Evolutionary conservation across 2,329 filamentous ascomycete species (phyloP), one percentile per base, ranked within the genome.

Genomic region (Fusarium longipes): DNA sequence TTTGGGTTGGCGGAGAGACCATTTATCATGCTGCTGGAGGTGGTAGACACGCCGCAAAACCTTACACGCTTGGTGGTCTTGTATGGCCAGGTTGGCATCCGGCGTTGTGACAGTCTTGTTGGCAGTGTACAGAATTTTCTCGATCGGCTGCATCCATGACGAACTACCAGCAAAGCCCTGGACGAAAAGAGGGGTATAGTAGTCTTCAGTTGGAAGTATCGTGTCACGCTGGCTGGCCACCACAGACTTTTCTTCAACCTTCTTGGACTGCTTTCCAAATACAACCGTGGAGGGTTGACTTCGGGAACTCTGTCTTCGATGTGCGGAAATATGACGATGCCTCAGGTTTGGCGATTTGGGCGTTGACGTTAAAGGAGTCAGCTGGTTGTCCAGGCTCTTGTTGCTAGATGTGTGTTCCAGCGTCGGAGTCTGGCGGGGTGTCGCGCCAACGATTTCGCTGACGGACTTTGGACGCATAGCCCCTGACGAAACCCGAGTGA

Each of bases 1-100:
- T 75, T 96, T 93, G 40, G 94, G 89, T 74, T 99, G 96, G 51
- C 95, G 87, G 44, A 99, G 79, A 7, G 94, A 96, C 95, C 96
- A 98, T 73, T 95, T 91, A 71, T 97, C 93, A 30, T 91, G 89
- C 73, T 95, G 93, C 74, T 99, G 96, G 25, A 98, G 82, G 64
- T 95, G 89, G 75, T 97, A 97, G 4, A 99, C 93, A 15, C 93
- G 86, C 56, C 93, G 89, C 6, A 98, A 79, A 29, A 97, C 92
- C 56, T 93, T 90, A 73, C 93, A 96, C 51, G 96, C 93, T 77
- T 97, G 93, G 58, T 91, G 89, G 72, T 98, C 94, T 47, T 93
- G 88, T 38, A 96, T 88, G 40, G 93, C 91, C 2, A 96, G 87
- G 58, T 93, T 89, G 49, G 94, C 90, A 74, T 97, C 94, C 2